These are phyloP conservation scores for Gaertneriomyces sp. DNA, from an alignment of 192 early-diverging fungal genomes.

Conservation along the genomic window DNA sequence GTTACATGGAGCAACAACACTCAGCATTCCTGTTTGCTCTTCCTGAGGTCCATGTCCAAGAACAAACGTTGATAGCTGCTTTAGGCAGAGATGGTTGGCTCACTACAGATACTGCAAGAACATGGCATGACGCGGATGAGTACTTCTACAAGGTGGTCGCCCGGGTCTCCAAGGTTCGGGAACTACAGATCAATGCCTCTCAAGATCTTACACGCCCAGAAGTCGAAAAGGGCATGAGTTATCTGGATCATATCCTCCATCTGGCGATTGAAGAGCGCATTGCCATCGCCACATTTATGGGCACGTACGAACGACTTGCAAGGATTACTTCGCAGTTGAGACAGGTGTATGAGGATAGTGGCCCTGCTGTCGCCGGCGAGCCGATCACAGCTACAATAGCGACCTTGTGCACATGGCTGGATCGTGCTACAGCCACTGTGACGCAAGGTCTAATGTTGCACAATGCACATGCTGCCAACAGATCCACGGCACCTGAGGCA, in stretches of 20 bases:
- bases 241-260: constrained; percentile 65
- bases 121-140: constrained; percentile 57
- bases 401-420: too few species aligned
- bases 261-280: constrained; percentile 57
- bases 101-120: not conserved
- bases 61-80: not conserved
- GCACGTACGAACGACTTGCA: constrained; percentile 7
- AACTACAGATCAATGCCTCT: constrained; percentile 34
- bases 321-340: constrained; percentile 16
- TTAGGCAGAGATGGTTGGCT: too few species aligned
- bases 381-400: too few species aligned
- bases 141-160: constrained; percentile 71
- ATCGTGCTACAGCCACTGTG: too few species aligned
- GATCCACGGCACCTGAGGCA: too few species aligned
- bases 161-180: constrained; percentile 59
- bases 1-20: constrained; percentile 31
- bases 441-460: too few species aligned
- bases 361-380: too few species aligned
- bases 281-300: constrained; percentile 30
- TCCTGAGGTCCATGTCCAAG: constrained; percentile 4
- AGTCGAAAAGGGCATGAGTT: constrained; percentile 58
- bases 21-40: constrained; percentile 31
- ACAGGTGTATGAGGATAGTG: constrained; percentile 8
- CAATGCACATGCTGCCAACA: too few species aligned
- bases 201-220: constrained; percentile 65